Evolutionary conservation across 345 rosid genomes (phyloP).

Genomic region (Salix caprea): DNA sequence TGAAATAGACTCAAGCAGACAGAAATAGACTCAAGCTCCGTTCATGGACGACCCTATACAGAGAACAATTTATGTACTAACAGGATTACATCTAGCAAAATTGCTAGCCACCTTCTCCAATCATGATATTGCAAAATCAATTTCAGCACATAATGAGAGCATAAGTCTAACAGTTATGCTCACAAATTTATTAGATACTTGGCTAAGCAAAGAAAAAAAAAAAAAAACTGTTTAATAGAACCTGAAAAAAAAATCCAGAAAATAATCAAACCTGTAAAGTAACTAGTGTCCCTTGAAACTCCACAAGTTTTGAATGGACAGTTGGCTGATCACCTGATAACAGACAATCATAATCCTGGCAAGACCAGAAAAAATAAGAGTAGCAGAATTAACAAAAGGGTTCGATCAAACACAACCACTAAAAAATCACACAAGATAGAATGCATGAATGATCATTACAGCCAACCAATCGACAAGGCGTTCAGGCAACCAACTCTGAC

Average conservation of each 20-base stretch:
- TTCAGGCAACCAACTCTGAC: conserved; percentile 80
- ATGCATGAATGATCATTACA: conserved; percentile 47
- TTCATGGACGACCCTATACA: not conserved
- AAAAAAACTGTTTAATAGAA: not conserved
- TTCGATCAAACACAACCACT: not conserved
- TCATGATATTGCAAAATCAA: not conserved
- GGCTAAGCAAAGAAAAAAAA: not conserved
- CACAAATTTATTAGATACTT: not conserved
- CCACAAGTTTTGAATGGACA: conserved; percentile 65
- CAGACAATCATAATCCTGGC: conserved; percentile 79
- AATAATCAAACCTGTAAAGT: conserved; percentile 57
- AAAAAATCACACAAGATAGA: not conserved
- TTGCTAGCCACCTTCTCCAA: not conserved
- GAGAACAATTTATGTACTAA: not conserved
- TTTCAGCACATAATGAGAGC: not conserved
- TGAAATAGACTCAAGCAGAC: not conserved
- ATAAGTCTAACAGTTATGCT: not conserved
- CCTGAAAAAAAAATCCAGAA: not conserved
- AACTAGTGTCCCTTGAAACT: conserved; percentile 65
- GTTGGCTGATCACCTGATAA: conserved; percentile 53
- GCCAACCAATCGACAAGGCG: conserved; percentile 86
- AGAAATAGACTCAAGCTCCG: too few relatives aligned
- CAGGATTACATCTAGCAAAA: not conserved
- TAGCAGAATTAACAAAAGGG: not conserved
- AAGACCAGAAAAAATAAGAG: conserved; percentile 11